Evolutionary conservation across 2,329 filamentous ascomycete genomes (phyloP), one percentile per base, ranked within the genome.

Genomic region (Cadophora luteo-olivacea): DNA sequence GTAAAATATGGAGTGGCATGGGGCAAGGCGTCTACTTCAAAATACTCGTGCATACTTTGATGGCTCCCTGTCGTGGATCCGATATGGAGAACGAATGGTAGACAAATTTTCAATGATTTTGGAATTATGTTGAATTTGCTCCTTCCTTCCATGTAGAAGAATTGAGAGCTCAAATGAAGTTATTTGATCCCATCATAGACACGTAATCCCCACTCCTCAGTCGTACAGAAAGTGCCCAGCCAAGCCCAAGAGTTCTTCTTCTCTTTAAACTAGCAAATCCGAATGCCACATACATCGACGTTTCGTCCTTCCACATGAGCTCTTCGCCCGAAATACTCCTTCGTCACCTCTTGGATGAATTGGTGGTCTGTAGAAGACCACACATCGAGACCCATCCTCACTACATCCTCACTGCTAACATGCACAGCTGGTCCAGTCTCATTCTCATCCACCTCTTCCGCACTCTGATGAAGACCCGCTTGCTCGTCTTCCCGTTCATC

Each of bases 261-360:
- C 36, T 19, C 19, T 6, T 36, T 66, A 16, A 60, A 24, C 81
- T 75, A 92, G 76, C 90, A 93, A 38, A 94, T 87, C 75, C 87
- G 83, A 63, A 94, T 81, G 4, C 92, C 91, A 74, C 91, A 93
- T n/a, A 92, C 86, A 76, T 92, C 89, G 1, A 94, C 83, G n/a
- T 86, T 87, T 75, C 89, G 89, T 45, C 88, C 87, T 77, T 92
- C 87, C 24, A 93, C 86, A 72, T 84, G 84, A 11, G 88, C 89
- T 58, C 83, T 79, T 19, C 89, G 82, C 36, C 83, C 87, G 80
- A 93, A 94, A 80, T 92, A 95, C 71, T 86, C 80, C 70, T 79
- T 83, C 55, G 87, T 81, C 62, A 92, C 81, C 65, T 89, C 88
- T 70, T 82, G 82, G 19, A 93, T 85, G 75, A 94, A 95, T 2